Evolutionary conservation across 805 yeast genomes (phyloP).

Genomic region (Schizosaccharomyces lindneri): DNA sequence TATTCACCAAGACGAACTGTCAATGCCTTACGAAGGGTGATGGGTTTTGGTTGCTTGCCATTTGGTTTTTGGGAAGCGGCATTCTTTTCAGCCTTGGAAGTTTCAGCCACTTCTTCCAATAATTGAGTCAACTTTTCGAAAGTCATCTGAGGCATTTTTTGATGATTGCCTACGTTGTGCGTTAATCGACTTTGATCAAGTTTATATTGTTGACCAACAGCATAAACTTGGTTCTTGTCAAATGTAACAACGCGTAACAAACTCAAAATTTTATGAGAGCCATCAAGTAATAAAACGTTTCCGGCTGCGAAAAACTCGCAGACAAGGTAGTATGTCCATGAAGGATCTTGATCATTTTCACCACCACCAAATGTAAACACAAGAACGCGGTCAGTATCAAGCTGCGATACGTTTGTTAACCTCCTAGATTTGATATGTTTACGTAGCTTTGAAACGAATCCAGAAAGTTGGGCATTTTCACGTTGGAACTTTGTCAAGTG

Average conservation of each 20-base stretch:
- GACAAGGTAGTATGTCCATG: constrained; percentile 28
- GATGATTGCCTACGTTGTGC: constrained; percentile 21
- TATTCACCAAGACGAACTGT: neutral
- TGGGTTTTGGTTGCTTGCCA: neutral
- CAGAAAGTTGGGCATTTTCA: constrained; percentile 60
- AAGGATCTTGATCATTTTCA: constrained; percentile 10
- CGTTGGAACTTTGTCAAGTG: constrained; percentile 63
- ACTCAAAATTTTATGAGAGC: constrained; percentile 38
- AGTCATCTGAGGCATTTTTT: constrained; percentile 14
- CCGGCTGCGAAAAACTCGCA: constrained; percentile 92
- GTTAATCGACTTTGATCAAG: constrained; percentile 11
- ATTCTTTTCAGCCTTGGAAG: neutral
- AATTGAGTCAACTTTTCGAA: constrained; percentile 1
- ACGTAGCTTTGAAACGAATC: constrained; percentile 63
- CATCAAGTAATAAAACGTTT: constrained; percentile 55
- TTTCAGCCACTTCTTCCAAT: neutral
- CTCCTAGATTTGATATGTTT: constrained; percentile 67
- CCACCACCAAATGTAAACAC: constrained; percentile 76
- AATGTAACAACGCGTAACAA: constrained; percentile 55
- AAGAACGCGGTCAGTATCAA: constrained; percentile 58
- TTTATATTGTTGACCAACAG: constrained; percentile 48
- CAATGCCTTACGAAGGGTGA: neutral
- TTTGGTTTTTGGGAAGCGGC: constrained; percentile 1
- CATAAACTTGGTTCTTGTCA: constrained; percentile 35
- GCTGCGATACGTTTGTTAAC: constrained; percentile 44